Evolutionary conservation across 805 yeast genomes (phyloP), one percentile per base, ranked within the genome.

Genomic region (Kuraishia capsulata): DNA sequence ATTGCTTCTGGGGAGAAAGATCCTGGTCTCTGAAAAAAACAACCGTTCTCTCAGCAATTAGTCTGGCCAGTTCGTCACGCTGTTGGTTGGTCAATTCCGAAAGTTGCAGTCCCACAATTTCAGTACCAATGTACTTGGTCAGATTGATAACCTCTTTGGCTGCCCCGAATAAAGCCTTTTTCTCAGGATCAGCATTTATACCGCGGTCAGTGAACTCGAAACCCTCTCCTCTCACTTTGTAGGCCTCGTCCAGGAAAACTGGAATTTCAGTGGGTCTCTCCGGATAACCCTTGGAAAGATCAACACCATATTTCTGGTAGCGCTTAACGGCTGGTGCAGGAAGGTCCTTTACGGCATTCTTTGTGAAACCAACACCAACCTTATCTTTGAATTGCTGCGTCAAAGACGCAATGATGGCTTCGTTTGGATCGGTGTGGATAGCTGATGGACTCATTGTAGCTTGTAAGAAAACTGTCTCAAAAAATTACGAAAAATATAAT

Each of bases 11-110:
- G 18, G 70, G 69, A 20, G 62, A 44, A 31, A 69, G 49, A 40
- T 69, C 69, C 50, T 69, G 76, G 44, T 67, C 65, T 40, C 70
- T 51, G 61, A 71, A 69, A 47, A 71, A 69, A 14, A 71, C 76
- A 31, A 66, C 71, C n/a, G 61, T 59, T 44, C 73, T 56, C 48
- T 64, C 69, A 23, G 72, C 65, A 24, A 65, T 54, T 37, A 67
- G 51, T 6, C 66, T 52, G 2, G 71, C 72, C 36, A 67, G 55
- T 49, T 67, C 70, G 47, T 67, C 70, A 36, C 50, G 51, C 50
- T 67, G 71, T 47, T 55, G 40, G 41, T 65, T 62, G 33, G 50
- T 57, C 40, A 67, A 51, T 21, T 67, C 69, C 4, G 54, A 51
- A 30, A 70, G 51, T 48, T 70, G 71, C 31, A 70, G 50, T 14